Evolutionary conservation across 495 filamentous ascomycete genomes (phyloP), one percentile per base, ranked within the genome.

Genomic region (Penicillium nucicola): DNA sequence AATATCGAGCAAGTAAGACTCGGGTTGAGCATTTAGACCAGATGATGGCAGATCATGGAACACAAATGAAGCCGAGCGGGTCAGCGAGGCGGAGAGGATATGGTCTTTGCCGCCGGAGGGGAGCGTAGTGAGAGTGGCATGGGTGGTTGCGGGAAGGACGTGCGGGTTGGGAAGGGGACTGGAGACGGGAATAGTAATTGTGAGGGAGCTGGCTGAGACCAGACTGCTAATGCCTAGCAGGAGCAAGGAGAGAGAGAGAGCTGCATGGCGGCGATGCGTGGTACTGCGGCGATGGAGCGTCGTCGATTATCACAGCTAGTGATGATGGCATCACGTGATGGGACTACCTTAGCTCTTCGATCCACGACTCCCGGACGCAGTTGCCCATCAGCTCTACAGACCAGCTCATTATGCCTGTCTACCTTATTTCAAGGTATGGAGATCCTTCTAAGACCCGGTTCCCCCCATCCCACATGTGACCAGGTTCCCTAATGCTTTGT

Each of bases 1-100:
- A n/a, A 96, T 76, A 57, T 92, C 87, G 15, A 88, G 80, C 3
- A 96, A 77, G 62, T 96, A 98, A 33, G 81, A 86, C 2, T 84
- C 87, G 5, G 55, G 54, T 23, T 55, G 50, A 11, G 30, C 48
- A 35, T 45, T 19, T 2, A 18, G 2, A 11, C 17, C 8, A 22
- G 38, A 46, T 37, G 55, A 42, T 14, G 69, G 60, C 0, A 76
- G 42, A 17, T 90, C 84, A 28, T 62, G 72, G 72, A 97, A 96
- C 47, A 77, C 69, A 62, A 97, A 89, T 17, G 78, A 82, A 50
- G 85, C 86, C 48, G 77, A 62, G 43, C 77, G 70, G 15, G 83
- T 80, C 7, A 96, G 66, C 0, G 84, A 83, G 0, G 88, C 84
- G 18, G 68, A 65, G 52, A 78, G 62, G 8, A 88, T 64, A 11